These are phyloP conservation scores for Akanthomyces lecanii DNA, from an alignment of 2,329 filamentous ascomycete genomes.

Conservation along the genomic window DNA sequence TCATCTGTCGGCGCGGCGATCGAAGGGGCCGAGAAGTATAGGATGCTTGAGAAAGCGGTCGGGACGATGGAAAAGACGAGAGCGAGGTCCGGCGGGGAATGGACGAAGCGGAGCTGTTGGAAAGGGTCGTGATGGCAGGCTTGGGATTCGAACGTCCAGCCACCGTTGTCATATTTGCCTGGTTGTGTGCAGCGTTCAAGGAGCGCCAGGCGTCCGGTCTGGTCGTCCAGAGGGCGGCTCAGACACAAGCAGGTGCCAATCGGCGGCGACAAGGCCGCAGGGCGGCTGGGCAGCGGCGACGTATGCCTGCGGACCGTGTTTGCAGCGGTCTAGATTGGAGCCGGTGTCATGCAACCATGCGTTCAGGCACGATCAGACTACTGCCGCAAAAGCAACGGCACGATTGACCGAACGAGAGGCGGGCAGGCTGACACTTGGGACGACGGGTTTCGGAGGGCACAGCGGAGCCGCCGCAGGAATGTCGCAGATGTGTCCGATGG, in stretches of 20 bases:
- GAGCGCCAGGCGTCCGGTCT: background rate
- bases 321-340: background rate
- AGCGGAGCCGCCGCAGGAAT: constrained; percentile 15
- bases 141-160: constrained; percentile 41
- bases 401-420: background rate
- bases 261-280: background rate
- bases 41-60: constrained; percentile 56
- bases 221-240: background rate
- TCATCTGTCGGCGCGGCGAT: constrained; percentile 49
- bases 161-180: constrained; percentile 36
- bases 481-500: constrained; percentile 16
- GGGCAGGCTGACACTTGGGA: background rate
- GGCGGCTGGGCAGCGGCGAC: background rate
- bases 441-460: background rate
- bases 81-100: constrained; percentile 49
- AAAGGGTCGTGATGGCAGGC: constrained; percentile 31
- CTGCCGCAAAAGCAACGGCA: background rate
- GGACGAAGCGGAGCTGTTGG: constrained; percentile 28
- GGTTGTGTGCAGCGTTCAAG: background rate
- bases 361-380: background rate
- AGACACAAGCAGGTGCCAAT: constrained; percentile 7
- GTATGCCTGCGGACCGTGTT: background rate
- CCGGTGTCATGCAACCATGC: background rate
- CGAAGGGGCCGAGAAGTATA: constrained; percentile 48
- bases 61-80: constrained; percentile 59